Conservation (phyloP, 495 filamentous ascomycete species). For the Penicillium dipodomyicola region DNA sequence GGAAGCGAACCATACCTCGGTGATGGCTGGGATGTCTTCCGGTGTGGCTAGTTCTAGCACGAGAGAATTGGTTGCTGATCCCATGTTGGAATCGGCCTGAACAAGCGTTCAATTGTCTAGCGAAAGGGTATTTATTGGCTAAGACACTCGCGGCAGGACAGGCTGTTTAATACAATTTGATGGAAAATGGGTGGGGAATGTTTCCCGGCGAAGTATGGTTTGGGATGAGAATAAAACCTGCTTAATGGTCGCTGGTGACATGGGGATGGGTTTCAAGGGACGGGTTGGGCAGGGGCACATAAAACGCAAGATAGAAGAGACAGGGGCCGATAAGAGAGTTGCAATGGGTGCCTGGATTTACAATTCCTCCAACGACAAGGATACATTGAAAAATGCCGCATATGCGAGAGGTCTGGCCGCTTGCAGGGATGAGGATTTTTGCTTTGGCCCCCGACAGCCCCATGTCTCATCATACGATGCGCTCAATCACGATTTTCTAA, state of each 20-base stretch:
- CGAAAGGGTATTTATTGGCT: not conserved
- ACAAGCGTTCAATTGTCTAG: not conserved
- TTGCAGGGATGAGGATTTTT: not conserved
- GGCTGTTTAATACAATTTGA: not conserved
- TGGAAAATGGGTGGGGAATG: not conserved
- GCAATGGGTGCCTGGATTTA: not conserved
- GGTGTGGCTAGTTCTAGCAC: slow-evolving; percentile 19
- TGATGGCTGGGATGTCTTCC: slow-evolving; percentile 25
- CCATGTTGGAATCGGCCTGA: not conserved
- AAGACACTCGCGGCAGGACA: not conserved
- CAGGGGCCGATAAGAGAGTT: not conserved
- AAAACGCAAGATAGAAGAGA: not conserved
- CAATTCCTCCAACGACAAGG: not conserved
- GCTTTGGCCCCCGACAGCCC: not conserved
- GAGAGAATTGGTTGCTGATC: slow-evolving; percentile 1
- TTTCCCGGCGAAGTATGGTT: not conserved
- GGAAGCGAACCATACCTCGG: slow-evolving; percentile 26
- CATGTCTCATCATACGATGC: not conserved
- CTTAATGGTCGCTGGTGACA: not conserved
- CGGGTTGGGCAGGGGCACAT: not conserved
- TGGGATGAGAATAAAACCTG: not conserved
- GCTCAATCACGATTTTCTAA: not conserved
- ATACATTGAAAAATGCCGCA: not conserved
- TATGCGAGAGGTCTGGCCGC: not conserved
- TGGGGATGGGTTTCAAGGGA: not conserved